These are phyloP conservation scores for Colletotrichum zoysiae DNA, from an alignment of 2,329 filamentous ascomycete genomes.

Conservation along the genomic window DNA sequence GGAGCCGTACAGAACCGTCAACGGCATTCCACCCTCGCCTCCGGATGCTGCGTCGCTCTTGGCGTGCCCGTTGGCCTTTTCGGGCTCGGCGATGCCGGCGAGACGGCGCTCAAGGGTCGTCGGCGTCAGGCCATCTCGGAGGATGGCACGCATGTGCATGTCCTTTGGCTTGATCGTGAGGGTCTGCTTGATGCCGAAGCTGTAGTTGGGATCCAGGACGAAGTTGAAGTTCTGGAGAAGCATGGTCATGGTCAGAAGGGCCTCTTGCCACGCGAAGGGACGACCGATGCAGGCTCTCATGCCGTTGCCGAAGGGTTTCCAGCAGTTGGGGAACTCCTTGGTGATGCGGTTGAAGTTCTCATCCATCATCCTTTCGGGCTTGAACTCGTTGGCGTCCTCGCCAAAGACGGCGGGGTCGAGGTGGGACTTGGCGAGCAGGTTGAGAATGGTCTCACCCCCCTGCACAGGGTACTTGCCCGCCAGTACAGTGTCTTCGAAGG, in stretches of 20 bases:
- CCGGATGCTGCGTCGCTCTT: conserved; percentile 18
- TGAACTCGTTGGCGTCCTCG: conserved; percentile 68
- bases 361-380: conserved; percentile 72
- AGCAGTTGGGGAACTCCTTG: conserved; percentile 50
- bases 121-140: conserved; percentile 59
- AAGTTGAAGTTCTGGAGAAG: conserved; percentile 78
- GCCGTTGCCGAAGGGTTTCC: conserved; percentile 69
- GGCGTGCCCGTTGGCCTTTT: neutral
- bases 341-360: conserved; percentile 58
- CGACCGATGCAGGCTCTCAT: conserved; percentile 65
- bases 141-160: conserved; percentile 68
- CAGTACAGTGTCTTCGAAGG: conserved; percentile 58
- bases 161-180: conserved; percentile 72
- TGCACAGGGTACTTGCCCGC: conserved; percentile 66
- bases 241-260: conserved; percentile 61
- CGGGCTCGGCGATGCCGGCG: conserved; percentile 47
- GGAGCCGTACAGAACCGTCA: conserved; percentile 77
- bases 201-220: conserved; percentile 67
- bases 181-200: conserved; percentile 64
- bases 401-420: conserved; percentile 69
- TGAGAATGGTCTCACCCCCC: conserved; percentile 57
- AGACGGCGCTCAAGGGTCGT: conserved; percentile 61
- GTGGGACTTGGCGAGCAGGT: conserved; percentile 63
- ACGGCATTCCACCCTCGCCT: conserved; percentile 47
- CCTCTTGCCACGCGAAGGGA: conserved; percentile 67